These are phyloP conservation scores for Cutaneotrichosporon spelunceum DNA, from an alignment of 1,284 basidiomycete genomes.

Conservation along the genomic window DNA sequence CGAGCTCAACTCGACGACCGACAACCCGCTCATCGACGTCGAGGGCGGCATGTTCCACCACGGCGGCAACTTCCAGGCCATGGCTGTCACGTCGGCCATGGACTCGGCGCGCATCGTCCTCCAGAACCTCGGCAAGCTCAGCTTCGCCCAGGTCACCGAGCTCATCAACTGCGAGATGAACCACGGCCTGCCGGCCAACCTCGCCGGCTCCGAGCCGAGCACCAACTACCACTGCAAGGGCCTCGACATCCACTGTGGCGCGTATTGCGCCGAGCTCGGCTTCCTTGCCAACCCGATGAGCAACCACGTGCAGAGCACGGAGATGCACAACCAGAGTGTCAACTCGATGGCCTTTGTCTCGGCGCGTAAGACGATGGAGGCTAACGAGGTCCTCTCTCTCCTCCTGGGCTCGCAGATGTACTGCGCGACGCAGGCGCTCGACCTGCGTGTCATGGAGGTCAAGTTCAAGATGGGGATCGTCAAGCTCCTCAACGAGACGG, in stretches of 20 bases:
- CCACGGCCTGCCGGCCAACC: slow-evolving; percentile 25
- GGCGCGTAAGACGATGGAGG: slow-evolving; percentile 23
- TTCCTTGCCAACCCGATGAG: slow-evolving; percentile 26
- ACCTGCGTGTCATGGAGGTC: slow-evolving; percentile 22
- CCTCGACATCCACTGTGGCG: slow-evolving; percentile 26
- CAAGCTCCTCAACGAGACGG: slow-evolving; percentile 15
- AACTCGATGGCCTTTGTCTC: slow-evolving; percentile 24
- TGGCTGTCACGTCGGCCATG: slow-evolving; percentile 24
- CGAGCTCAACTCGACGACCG: slow-evolving; percentile 27
- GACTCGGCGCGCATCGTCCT: slow-evolving; percentile 22
- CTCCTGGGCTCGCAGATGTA: slow-evolving; percentile 25
- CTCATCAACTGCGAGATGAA: slow-evolving; percentile 28
- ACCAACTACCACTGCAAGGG: slow-evolving; percentile 31
- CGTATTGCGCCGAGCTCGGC: slow-evolving; percentile 27
- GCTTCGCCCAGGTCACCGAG: slow-evolving; percentile 26
- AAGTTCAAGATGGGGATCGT: slow-evolving; percentile 19
- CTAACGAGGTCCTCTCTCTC: slow-evolving; percentile 22
- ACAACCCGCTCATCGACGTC: slow-evolving; percentile 27
- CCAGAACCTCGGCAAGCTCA: slow-evolving; percentile 26
- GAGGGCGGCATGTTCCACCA: slow-evolving; percentile 24
- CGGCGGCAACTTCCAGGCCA: slow-evolving; percentile 29
- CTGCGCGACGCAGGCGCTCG: slow-evolving; percentile 23
- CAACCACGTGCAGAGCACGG: slow-evolving; percentile 23
- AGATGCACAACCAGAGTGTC: slow-evolving; percentile 29
- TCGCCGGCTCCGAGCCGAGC: slow-evolving; percentile 21